Conservation (phyloP, 768 basidiomycete genomes). For the Terana coerulea region DNA sequence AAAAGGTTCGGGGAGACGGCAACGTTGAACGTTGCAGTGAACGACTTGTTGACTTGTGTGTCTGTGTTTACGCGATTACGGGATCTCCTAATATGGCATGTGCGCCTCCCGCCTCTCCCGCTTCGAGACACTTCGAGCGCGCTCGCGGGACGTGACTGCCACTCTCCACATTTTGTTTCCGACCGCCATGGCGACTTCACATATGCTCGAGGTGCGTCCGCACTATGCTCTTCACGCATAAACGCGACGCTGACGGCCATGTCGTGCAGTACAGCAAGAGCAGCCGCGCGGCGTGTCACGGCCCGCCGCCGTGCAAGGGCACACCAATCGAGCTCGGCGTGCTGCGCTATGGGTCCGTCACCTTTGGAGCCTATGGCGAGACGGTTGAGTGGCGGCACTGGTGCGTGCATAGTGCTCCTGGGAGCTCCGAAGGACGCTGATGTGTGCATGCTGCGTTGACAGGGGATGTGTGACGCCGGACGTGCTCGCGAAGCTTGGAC, state of each 20-base stretch:
- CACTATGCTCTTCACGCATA: no score
- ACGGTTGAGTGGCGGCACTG: constrained; percentile 76
- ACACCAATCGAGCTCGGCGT: constrained; percentile 48
- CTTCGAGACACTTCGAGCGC: not conserved
- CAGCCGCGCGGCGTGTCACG: constrained; percentile 64
- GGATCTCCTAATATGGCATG: not conserved
- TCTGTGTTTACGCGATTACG: constrained; percentile 10
- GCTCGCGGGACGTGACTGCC: not conserved
- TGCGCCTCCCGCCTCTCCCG: constrained; percentile 5
- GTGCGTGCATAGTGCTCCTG: constrained; percentile 33
- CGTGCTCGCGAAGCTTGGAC: constrained; percentile 49
- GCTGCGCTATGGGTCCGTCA: constrained; percentile 61
- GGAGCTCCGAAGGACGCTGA: constrained; percentile 2
- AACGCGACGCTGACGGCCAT: not conserved
- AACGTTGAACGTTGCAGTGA: no score
- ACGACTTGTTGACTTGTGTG: constrained; percentile 2
- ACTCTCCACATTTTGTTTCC: not conserved
- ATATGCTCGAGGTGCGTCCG: constrained; percentile 23
- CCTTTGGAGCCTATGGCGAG: constrained; percentile 47
- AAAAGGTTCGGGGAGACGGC: no score
- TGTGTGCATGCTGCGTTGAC: not conserved
- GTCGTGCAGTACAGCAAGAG: constrained; percentile 65
- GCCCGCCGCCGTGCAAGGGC: constrained; percentile 55
- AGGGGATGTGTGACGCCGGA: constrained; percentile 72
- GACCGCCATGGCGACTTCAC: constrained; percentile 21